Evolutionary conservation across 306 rosid species (phyloP).

Genomic region (Mimosa pudica): DNA sequence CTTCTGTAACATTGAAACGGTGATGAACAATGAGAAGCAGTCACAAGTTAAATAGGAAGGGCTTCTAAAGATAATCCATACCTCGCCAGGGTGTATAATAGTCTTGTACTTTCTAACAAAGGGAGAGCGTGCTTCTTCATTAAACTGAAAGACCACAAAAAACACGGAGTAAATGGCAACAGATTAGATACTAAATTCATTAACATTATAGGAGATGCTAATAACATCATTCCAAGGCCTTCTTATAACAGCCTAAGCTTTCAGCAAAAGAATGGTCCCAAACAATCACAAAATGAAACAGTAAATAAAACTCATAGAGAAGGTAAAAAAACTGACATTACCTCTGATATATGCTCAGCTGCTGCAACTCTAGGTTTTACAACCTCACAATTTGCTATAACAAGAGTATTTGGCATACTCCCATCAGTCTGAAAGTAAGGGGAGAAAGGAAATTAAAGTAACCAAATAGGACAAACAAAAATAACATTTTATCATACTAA

Average conservation of each 20-base stretch:
- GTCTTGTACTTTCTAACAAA: conserved; percentile 92
- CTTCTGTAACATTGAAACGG: neutral
- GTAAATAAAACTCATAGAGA: neutral
- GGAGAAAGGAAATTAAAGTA: neutral
- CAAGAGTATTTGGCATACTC: conserved; percentile 87
- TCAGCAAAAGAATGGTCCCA: neutral
- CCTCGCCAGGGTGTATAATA: conserved; percentile 98
- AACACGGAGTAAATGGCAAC: neutral
- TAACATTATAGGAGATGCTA: neutral
- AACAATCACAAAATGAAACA: neutral
- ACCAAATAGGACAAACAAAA: neutral
- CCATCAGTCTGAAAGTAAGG: conserved; percentile 76
- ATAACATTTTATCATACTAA: neutral
- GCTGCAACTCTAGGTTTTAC: conserved; percentile 96
- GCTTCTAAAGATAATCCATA: conserved; percentile 20
- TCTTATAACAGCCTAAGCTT: neutral
- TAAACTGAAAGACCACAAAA: conserved; percentile 59
- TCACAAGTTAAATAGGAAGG: neutral
- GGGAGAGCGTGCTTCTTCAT: conserved; percentile 94
- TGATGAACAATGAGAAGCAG: neutral
- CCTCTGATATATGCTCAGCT: conserved; percentile 88
- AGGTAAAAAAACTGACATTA: neutral
- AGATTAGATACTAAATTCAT: neutral
- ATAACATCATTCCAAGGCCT: neutral
- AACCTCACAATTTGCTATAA: conserved; percentile 81